phyloP scores from a whole-genome alignment of 148 eudicot genomes.

The Rheum nobile region DNA sequence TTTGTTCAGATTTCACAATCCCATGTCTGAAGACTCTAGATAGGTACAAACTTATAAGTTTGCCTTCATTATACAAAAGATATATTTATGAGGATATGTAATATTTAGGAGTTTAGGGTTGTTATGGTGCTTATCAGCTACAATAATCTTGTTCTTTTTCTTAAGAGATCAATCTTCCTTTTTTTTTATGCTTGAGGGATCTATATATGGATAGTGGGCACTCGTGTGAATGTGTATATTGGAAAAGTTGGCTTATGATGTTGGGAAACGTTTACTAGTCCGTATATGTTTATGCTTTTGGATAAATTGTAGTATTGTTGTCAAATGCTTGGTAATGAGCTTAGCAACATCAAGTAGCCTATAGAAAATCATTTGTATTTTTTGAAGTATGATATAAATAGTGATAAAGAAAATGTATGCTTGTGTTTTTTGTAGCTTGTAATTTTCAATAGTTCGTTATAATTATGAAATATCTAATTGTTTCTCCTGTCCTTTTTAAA shows the following conservation, averaged over 20 bases:
- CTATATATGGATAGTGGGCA: neutral
- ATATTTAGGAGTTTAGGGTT: too few relatives aligned
- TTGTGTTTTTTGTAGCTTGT: neutral
- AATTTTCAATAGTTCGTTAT: neutral
- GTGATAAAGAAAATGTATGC: neutral
- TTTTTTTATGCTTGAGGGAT: neutral
- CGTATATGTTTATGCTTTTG: too few relatives aligned
- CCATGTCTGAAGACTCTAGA: constrained; percentile 84
- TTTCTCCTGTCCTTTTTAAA: neutral
- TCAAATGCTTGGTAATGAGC: too few relatives aligned
- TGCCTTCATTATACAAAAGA: neutral
- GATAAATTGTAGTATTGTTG: too few relatives aligned
- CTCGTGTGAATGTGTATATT: too few relatives aligned
- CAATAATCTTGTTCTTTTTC: neutral
- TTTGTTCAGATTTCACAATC: constrained; percentile 48
- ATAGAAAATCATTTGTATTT: too few relatives aligned
- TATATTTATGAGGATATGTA: neutral
- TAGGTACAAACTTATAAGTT: constrained; percentile 32
- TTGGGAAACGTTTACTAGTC: too few relatives aligned
- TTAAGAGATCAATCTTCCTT: too few relatives aligned
- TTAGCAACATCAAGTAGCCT: too few relatives aligned
- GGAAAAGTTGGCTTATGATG: neutral
- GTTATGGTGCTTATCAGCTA: too few relatives aligned
- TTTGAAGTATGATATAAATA: too few relatives aligned
- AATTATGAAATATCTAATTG: neutral